Base-by-base conservation (phyloP, 108 stramenopile genomes). In the Nitzschia putrida region DNA sequence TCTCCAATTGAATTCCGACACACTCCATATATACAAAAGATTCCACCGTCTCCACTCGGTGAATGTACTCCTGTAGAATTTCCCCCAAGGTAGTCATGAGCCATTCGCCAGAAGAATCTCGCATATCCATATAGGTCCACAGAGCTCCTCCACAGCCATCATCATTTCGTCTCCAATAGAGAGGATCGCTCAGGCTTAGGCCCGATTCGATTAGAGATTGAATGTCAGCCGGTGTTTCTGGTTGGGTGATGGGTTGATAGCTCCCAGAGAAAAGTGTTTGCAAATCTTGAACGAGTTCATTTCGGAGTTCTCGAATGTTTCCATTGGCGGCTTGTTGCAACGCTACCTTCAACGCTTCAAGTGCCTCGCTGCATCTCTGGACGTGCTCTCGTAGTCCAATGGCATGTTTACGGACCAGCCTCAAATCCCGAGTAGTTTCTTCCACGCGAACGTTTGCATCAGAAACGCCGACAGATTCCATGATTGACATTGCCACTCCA, bases 11-110 rank as follows among this genome's bases (percentile, higher is more conserved):
- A 44, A 88, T 87, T 5, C 88, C 92, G 29, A 93, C 92, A 68
- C 88, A 86, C 61, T 91, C 85, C 92, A 93, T 93, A 72, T 88
- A 93, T 0, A 93, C 88, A 76, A 86, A 90, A 34, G 85, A 82
- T 69, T 93, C 92, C 57, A 91, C 74, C 9, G 76, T 79, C 70
- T 94, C 93, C 18, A 94, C 81, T 34, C 88, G 86, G 22, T 77
- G 63, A 25, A 71, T 71, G 64, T 94, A 94, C 6, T 86, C 83
- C 37, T 80, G 80, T 9, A 93, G 69, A 9, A 87, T 63, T 26
- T 86, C 85, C 8, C 78, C 44, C 39, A 87, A 21, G 14, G 37
- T 72, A 18, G 64, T 50, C 42, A 87, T 12, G 11, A 87, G 57
- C 65, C 74, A 76, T 53, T 82, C 75, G 16, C 66, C 75, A 12